Evolutionary conservation across 2,329 filamentous ascomycete species (phyloP).

Genomic region (Claviceps paspali): DNA sequence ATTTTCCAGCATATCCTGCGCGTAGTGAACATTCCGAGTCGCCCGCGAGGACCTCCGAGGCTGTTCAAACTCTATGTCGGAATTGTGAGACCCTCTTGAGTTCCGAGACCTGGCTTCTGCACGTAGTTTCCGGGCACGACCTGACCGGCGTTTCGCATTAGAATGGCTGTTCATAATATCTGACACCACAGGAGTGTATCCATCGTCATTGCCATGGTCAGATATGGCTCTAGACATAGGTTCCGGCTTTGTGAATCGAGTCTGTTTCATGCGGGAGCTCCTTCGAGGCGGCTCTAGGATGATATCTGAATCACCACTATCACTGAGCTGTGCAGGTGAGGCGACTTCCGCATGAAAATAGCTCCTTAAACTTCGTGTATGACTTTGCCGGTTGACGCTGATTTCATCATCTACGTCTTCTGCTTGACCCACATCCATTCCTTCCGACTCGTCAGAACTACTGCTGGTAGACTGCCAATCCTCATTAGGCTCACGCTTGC

Average conservation of each 20-base stretch:
- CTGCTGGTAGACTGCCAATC: constrained; percentile 16
- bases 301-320: constrained; percentile 1
- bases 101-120: constrained; percentile 7
- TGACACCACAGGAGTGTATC: constrained; percentile 20
- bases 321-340: constrained; percentile 4
- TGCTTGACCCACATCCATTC: constrained; percentile 13
- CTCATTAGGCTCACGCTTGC: constrained; percentile 15
- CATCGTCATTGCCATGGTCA: constrained; percentile 21
- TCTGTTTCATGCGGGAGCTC: constrained; percentile 3
- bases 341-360: background rate
- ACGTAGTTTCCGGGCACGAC: constrained; percentile 10
- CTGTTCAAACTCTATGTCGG: constrained; percentile 38
- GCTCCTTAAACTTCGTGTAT: background rate
- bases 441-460: constrained; percentile 11
- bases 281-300: constrained; percentile 6
- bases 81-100: constrained; percentile 17
- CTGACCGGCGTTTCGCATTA: constrained; percentile 7
- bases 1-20: constrained; percentile 37
- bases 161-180: constrained; percentile 16
- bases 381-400: background rate
- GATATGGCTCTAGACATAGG: background rate
- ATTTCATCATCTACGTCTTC: constrained; percentile 11
- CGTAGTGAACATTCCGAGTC: constrained; percentile 26
- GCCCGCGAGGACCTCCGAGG: constrained; percentile 33
- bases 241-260: background rate